Evolutionary conservation across 2,329 filamentous ascomycete genomes (phyloP).

Genomic region (Fusarium veterinarium): DNA sequence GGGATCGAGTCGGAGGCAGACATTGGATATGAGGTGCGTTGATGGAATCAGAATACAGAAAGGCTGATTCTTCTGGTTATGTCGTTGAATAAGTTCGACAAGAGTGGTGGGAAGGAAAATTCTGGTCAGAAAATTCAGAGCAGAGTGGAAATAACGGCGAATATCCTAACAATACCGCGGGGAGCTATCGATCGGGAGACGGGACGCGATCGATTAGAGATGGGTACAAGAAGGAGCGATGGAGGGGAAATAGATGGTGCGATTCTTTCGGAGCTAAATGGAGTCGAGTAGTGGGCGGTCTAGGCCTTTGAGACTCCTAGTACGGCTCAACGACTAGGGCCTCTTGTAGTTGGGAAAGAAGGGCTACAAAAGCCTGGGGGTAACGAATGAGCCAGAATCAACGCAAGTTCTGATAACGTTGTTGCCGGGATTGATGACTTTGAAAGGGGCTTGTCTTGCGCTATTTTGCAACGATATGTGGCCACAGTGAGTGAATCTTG

Average conservation of each 20-base stretch:
- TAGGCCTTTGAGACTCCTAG: slow-evolving; percentile 35
- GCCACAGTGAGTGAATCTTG: neutral
- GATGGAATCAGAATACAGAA: neutral
- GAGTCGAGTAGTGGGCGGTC: slow-evolving; percentile 42
- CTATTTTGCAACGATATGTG: slow-evolving; percentile 9
- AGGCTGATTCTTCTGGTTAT: neutral
- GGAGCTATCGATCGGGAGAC: slow-evolving; percentile 39
- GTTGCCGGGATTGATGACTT: slow-evolving; percentile 3
- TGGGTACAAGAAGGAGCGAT: slow-evolving; percentile 39
- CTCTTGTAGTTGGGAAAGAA: slow-evolving; percentile 26
- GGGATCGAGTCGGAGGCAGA: slow-evolving; percentile 54
- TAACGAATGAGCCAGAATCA: slow-evolving; percentile 4
- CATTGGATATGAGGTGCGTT: slow-evolving; percentile 31
- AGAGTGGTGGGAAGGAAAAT: slow-evolving; percentile 7
- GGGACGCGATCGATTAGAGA: slow-evolving; percentile 45
- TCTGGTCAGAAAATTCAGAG: slow-evolving; percentile 12
- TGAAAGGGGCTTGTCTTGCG: neutral
- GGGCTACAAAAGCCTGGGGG: slow-evolving; percentile 13
- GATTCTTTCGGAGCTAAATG: slow-evolving; percentile 45
- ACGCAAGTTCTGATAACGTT: slow-evolving; percentile 8
- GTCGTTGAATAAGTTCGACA: neutral
- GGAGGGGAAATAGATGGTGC: slow-evolving; percentile 45
- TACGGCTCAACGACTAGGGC: slow-evolving; percentile 27
- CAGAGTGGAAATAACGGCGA: slow-evolving; percentile 35
- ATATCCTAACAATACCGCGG: slow-evolving; percentile 22